Evolutionary conservation across 2,329 filamentous ascomycete species (phyloP), one percentile per base, ranked within the genome.

Genomic region (Beauveria medogensis): DNA sequence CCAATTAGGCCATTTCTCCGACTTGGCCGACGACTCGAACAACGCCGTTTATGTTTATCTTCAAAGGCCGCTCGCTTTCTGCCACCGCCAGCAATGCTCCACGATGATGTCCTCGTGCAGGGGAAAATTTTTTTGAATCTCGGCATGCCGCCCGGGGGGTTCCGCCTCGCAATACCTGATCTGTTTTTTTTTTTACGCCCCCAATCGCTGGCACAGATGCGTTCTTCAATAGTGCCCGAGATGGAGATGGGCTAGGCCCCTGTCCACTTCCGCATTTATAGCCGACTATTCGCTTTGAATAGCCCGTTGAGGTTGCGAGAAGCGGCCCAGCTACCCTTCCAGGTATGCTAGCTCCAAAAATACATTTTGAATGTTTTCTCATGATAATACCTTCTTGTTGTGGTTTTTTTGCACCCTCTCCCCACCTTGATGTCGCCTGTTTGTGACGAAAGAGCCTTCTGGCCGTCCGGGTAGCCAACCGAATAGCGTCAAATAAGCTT

Each of bases 1-100:
- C 44, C 30, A 41, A 48, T 26, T 41, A 9, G 34, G 55, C 22
- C 47, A 52, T 59, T 59, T 59, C 47, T 59, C 56, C 56, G 47
- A 52, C 37, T 52, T 22, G 43, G 9, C 3, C 34, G 24, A 28
- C 44, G 2, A 58, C 30, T 20, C 12, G 22, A 26, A 34, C 28
- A 57, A 58, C 44, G 46, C 55, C 44, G 18, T 14, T 50, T 8
- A 14, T 34, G 30, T 34, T 12, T 5, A 34, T 34, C 12, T 34
- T 34, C 30, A 34, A 34, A 34, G 12, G 30, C 30, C 30, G 30
- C 30, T 34, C 26, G 47, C 47, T 30, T 34, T 20, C 48, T 52
- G 7, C 48, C 28, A 30, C 16, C 1, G 28, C 28, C 18, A 52
- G 28, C 12, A 20, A 34, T 52, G 28, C 5, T 52, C 54, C 28